Evolutionary conservation across 1,139 yeast species (phyloP).

Genomic region (Meyerozyma smithsonii): DNA sequence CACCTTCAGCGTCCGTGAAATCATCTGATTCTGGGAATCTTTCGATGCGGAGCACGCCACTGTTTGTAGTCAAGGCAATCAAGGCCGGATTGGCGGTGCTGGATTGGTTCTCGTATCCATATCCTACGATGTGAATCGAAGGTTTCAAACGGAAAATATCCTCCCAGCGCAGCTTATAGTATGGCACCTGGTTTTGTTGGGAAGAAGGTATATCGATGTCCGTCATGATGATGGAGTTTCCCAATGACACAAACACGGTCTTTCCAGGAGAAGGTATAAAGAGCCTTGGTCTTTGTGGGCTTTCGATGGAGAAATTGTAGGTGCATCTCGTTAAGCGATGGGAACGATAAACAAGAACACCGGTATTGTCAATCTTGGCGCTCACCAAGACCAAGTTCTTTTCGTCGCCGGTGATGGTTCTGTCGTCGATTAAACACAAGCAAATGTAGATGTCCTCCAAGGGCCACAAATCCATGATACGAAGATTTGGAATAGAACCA

Average conservation of each 20-base stretch:
- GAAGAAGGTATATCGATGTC: constrained; percentile 48
- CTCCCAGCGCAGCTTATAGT: constrained; percentile 69
- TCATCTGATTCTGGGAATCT: constrained; percentile 28
- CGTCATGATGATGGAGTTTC: constrained; percentile 58
- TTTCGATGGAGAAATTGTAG: constrained; percentile 29
- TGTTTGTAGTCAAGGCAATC: constrained; percentile 47
- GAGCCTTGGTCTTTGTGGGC: constrained; percentile 41
- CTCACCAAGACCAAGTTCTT: constrained; percentile 47
- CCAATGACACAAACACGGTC: constrained; percentile 61
- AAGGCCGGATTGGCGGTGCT: constrained; percentile 35
- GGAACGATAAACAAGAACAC: constrained; percentile 55
- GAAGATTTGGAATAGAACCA: constrained; percentile 26
- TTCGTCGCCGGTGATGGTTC: constrained; percentile 14
- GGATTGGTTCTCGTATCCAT: constrained; percentile 47
- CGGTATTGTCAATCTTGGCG: constrained; percentile 48
- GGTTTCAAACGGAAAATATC: constrained; percentile 59
- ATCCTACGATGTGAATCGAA: constrained; percentile 54
- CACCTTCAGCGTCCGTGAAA: constrained; percentile 10
- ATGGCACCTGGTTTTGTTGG: constrained; percentile 25
- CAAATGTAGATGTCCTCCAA: constrained; percentile 44
- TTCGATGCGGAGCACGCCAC: constrained; percentile 65
- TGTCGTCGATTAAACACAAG: constrained; percentile 32
- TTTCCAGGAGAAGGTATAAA: constrained; percentile 57
- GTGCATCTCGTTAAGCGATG: constrained; percentile 40
- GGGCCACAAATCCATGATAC: constrained; percentile 54